Evolutionary conservation across 768 basidiomycete species (phyloP).

Genomic region (Tylopilus rubrobrunneus): DNA sequence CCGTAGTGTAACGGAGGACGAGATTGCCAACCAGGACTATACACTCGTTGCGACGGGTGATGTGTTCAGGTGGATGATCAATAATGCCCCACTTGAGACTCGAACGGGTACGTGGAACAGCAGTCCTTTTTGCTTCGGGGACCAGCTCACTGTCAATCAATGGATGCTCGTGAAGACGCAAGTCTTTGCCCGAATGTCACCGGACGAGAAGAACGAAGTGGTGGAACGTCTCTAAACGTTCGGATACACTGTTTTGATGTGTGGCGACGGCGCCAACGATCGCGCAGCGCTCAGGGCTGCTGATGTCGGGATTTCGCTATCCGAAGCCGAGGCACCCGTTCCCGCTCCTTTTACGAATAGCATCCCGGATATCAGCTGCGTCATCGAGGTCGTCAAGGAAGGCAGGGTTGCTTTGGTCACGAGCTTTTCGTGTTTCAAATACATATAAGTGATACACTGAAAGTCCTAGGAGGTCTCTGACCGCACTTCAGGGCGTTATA

Average conservation of each 20-base stretch:
- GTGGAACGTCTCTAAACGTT: constrained; percentile 90
- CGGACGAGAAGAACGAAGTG: constrained; percentile 98
- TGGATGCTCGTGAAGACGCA: constrained; percentile 98
- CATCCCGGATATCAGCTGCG: constrained; percentile 92
- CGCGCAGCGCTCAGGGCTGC: constrained; percentile 98
- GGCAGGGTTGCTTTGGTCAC: constrained; percentile 95
- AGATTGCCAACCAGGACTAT: constrained; percentile 80
- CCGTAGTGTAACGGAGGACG: constrained; percentile 65
- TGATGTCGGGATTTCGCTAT: constrained; percentile 94
- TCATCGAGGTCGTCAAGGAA: constrained; percentile 95
- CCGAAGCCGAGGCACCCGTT: constrained; percentile 97
- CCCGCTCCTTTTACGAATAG: constrained; percentile 96
- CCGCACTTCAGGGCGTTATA: constrained; percentile 78
- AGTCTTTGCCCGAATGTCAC: constrained; percentile 98
- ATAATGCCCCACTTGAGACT: constrained; percentile 91
- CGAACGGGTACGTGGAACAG: constrained; percentile 58
- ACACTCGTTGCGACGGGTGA: constrained; percentile 91
- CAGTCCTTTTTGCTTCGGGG: background rate
- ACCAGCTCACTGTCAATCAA: constrained; percentile 1
- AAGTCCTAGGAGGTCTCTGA: constrained; percentile 4
- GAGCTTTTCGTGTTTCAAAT: constrained; percentile 99
- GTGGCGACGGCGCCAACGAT: constrained; percentile 98
- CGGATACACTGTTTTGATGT: constrained; percentile 97
- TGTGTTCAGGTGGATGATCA: constrained; percentile 97
- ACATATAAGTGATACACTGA: constrained; percentile 65